Evolutionary conservation across 179 eudicot species (phyloP).

Genomic region (Drosera spatulata): DNA sequence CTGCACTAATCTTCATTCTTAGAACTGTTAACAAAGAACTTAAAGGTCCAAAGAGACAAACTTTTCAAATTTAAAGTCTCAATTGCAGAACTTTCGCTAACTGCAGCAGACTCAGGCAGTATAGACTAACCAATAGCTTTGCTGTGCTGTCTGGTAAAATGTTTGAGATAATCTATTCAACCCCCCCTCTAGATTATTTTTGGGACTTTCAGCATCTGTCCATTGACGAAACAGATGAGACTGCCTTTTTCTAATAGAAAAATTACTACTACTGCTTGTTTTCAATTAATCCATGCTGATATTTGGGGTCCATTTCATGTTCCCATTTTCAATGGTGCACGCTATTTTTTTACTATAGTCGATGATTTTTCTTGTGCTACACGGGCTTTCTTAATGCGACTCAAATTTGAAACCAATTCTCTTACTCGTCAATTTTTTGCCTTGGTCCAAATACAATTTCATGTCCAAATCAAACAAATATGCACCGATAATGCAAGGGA

Average conservation of each 20-base stretch:
- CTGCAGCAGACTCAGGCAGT: too few species aligned
- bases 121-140: too few species aligned
- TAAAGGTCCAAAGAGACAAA: too few species aligned
- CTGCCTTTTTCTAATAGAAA: neutral
- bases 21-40: too few species aligned
- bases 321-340: neutral
- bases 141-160: too few species aligned
- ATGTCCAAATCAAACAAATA: neutral
- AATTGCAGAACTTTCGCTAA: too few species aligned
- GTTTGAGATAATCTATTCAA: too few species aligned
- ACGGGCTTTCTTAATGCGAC: neutral
- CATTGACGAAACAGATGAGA: constrained; percentile 4
- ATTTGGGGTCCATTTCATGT: neutral
- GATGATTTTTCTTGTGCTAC: neutral
- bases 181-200: too few species aligned
- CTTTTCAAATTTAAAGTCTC: too few species aligned
- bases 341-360: constrained; percentile 5
- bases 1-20: too few species aligned
- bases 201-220: neutral
- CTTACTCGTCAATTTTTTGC: neutral
- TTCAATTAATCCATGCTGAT: constrained; percentile 9
- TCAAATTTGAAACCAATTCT: neutral
- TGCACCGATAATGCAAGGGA: neutral
- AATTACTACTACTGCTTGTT: neutral
- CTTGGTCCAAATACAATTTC: neutral